Percentiles rank a stretch among this genome's conserved stretches.
Conservation (phyloP, 2,329 filamentous ascomycete genomes). For the Arachnopeziza araneosa region DNA sequence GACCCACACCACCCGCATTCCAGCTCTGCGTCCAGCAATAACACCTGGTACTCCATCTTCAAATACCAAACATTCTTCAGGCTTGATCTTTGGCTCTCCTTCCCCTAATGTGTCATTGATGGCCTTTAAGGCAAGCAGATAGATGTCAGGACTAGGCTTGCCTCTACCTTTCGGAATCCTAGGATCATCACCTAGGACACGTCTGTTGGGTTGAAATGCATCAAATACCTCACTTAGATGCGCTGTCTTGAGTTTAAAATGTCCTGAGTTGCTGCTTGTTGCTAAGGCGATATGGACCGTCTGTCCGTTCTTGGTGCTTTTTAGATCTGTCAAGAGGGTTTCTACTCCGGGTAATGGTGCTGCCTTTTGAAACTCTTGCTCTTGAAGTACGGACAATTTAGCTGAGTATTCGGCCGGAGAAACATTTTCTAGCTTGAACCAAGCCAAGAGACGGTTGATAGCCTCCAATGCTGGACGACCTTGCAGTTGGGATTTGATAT, state of each 20-base stretch:
- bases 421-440: slow-evolving; percentile 66
- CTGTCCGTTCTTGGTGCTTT: slow-evolving; percentile 28
- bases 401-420: slow-evolving; percentile 61
- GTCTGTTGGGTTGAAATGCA: slow-evolving; percentile 60
- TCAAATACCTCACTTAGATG: slow-evolving; percentile 53
- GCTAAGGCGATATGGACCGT: slow-evolving; percentile 74
- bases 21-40: slow-evolving; percentile 81
- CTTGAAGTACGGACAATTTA: slow-evolving; percentile 59
- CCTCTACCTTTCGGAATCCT: slow-evolving; percentile 72
- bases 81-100: slow-evolving; percentile 60
- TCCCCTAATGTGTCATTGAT: slow-evolving; percentile 69
- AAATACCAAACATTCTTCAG: slow-evolving; percentile 90
- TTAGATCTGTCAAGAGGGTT: slow-evolving; percentile 57
- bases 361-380: slow-evolving; percentile 63
- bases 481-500: slow-evolving; percentile 46
- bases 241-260: slow-evolving; percentile 31
- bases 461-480: slow-evolving; percentile 34
- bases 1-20: slow-evolving; percentile 92
- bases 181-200: slow-evolving; percentile 77
- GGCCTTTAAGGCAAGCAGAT: slow-evolving; percentile 74
- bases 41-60: slow-evolving; percentile 92
- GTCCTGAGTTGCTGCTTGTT: slow-evolving; percentile 55
- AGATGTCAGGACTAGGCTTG: slow-evolving; percentile 93
- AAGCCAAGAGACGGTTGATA: slow-evolving; percentile 62
- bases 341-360: slow-evolving; percentile 73